Evolutionary conservation across 805 yeast species (phyloP).

Genomic region (Yamadazyma olivae): DNA sequence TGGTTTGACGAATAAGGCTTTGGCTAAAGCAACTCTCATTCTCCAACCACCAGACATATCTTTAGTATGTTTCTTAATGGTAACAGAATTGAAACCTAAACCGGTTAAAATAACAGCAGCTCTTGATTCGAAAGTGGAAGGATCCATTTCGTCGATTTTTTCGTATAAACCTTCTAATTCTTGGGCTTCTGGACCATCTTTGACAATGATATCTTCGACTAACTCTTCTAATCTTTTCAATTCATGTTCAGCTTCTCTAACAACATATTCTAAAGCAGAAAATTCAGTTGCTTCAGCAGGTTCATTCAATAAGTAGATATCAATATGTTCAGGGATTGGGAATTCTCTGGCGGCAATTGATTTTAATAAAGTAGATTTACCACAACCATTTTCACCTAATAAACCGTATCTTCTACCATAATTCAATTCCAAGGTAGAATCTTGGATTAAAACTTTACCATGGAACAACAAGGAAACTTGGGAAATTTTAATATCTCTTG

Average conservation of each 20-base stretch:
- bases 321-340: slow-evolving; percentile 91
- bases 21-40: slow-evolving; percentile 98
- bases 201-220: slow-evolving; percentile 85
- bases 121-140: slow-evolving; percentile 91
- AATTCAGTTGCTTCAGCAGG: slow-evolving; percentile 94
- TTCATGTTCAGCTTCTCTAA: slow-evolving; percentile 92
- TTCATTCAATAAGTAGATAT: slow-evolving; percentile 90
- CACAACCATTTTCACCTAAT: slow-evolving; percentile 98
- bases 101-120: slow-evolving; percentile 95
- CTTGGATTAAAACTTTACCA: slow-evolving; percentile 94
- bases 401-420: slow-evolving; percentile 97
- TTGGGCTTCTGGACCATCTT: slow-evolving; percentile 92
- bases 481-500: slow-evolving; percentile 90
- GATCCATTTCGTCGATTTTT: slow-evolving; percentile 94
- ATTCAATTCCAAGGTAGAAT: slow-evolving; percentile 87
- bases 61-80: slow-evolving; percentile 90
- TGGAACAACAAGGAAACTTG: slow-evolving; percentile 92
- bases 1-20: slow-evolving; percentile 97
- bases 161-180: slow-evolving; percentile 86
- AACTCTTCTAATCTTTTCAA: slow-evolving; percentile 85
- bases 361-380: slow-evolving; percentile 92
- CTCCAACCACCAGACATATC: slow-evolving; percentile 99
- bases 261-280: slow-evolving; percentile 94
- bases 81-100: slow-evolving; percentile 87
- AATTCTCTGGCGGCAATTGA: slow-evolving; percentile 94